A percentile compares a stretch with the other conserved stretches of the same genome.
These are phyloP conservation scores for Paraphoma chrysanthemicola DNA, from an alignment of 2,329 filamentous ascomycete species.

Conservation along the genomic window DNA sequence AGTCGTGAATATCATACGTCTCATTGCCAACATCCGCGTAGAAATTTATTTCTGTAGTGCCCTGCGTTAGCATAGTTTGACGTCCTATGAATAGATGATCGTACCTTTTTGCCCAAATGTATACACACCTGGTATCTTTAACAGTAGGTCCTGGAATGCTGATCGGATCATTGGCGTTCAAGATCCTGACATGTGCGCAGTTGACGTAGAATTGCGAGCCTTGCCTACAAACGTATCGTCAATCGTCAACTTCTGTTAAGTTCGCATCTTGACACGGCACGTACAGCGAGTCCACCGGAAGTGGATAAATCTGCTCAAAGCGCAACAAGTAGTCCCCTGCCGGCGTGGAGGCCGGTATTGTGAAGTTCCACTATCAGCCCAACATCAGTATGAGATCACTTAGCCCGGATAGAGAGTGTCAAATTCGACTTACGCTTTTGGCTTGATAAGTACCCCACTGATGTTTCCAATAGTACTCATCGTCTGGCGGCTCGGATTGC, in stretches of 20 bases:
- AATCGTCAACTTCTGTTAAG: too few species aligned
- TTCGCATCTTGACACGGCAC: not conserved
- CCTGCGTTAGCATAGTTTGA: not conserved
- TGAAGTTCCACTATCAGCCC: not conserved
- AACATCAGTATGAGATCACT: not conserved
- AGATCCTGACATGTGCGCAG: conserved; percentile 18
- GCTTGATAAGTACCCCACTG: conserved; percentile 23
- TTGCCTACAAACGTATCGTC: not conserved
- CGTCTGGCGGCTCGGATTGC: conserved; percentile 11
- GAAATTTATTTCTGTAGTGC: conserved; percentile 17
- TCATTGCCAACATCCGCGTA: conserved; percentile 24
- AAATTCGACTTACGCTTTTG: conserved; percentile 5
- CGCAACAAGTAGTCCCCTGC: conserved; percentile 18
- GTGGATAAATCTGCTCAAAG: conserved; percentile 22
- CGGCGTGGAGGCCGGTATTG: conserved; percentile 6
- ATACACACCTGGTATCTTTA: conserved; percentile 19
- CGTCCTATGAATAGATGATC: not conserved
- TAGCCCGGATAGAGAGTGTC: too few species aligned
- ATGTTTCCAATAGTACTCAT: conserved; percentile 20
- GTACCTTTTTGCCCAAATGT: conserved; percentile 8
- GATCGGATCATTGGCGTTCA: not conserved
- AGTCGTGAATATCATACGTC: conserved; percentile 23
- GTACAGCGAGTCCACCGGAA: conserved; percentile 16
- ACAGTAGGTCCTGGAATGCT: conserved; percentile 1
- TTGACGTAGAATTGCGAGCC: conserved; percentile 21